Base-by-base conservation (phyloP, 169 alveolate genomes). In the Cryptosporidium sp. region DNA sequence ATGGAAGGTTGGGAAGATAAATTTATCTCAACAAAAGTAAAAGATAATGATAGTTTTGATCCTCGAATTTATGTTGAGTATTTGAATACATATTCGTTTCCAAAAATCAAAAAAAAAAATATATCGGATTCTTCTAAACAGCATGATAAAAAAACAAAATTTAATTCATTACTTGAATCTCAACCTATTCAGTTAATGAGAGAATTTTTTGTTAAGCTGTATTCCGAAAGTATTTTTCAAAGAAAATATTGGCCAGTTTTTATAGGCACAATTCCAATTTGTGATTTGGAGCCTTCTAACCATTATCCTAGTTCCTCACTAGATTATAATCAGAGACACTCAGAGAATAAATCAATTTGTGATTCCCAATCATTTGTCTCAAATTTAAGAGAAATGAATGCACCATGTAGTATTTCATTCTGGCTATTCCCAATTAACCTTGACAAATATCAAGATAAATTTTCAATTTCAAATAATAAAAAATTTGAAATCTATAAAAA, bases 241-340 rank as follows among this genome's bases (percentile, higher is more conserved):
- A 72, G 33, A 18, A 51, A 72, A 44, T 85, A 85, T 71, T 91
- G 93, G 93, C 93, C 93, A 3, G 92, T 91, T 8, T 91, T 91
- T 68, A 85, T 91, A 2, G 93, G 93, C 1, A 80, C 80, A 18
- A 85, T 85, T 0, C 86, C 91, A 80, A 84, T 87, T 29, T 62
- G 91, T 29, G 93, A 87, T 75, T 33, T 70, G 4, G 62, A 72
- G 23, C 8, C 18, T 12, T 10, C 29, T 61, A 35, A 48, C 16
- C 14, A 51, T 21, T 16, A 56, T 10, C 7, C 26, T 56, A 56
- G 23, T 7, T 56, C 3, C 18, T 10, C 12, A 56, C 4, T 39
- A 7, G 23, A 65, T 33, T 16, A 31, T 7, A 2, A 7, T 39
- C 16, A 44, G 18, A 44, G 10, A 44, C 6, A 9, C 8, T n/a